Base-by-base conservation (phyloP, 75 land plant genomes). In the Pinus albicaulis region DNA sequence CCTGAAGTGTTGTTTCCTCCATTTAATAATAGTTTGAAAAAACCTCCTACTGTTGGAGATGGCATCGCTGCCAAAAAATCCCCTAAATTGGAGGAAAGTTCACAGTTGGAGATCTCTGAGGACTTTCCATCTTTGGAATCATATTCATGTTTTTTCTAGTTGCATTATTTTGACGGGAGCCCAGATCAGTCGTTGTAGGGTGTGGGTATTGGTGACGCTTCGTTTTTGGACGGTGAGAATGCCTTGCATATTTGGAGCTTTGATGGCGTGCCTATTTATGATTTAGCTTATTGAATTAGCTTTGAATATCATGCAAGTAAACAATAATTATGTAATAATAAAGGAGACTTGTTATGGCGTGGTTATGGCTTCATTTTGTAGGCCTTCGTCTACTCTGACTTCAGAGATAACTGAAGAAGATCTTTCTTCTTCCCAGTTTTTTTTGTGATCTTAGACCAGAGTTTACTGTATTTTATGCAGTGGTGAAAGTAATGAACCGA, bases 161-260 rank as follows among this genome's bases (percentile, higher is more conserved):
- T 64, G 68, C 64, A 3, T 3, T 64, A 64, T 64, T 64, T 64
- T 17, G 68, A 64, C 17, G 68, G 68, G 34, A 64, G 20, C 19
- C 28, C 31, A 38, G 68, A 64, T 64, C 68, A 64, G 68, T 64
- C 68, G 19, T 7, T 64, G 19, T 38, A 64, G 38, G 68, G 68
- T 7, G 17, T 64, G 36, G 38, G 31, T 16, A 64, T 64, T 16
- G 68, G 36, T 64, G 68, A 64, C 6, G 48, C 48, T 7, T 44
- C 48, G 48, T 44, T 44, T 44, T 8, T 8, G 38, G 68, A 64
- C 20, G 34, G 34, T 64, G 68, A 64, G 20, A 28, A 64, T 17
- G 28, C 36, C 34, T 36, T 64, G 68, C 68, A 64, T 19, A 38
- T 64, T 36, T 64, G 68, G 68, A 64, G 38, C 31, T 64, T 64